Percentiles rank a stretch among this genome's conserved stretches.
Evolutionary conservation across 176 grass and related monocot genomes (phyloP).

Genomic region (Oropetium thomaeum): DNA sequence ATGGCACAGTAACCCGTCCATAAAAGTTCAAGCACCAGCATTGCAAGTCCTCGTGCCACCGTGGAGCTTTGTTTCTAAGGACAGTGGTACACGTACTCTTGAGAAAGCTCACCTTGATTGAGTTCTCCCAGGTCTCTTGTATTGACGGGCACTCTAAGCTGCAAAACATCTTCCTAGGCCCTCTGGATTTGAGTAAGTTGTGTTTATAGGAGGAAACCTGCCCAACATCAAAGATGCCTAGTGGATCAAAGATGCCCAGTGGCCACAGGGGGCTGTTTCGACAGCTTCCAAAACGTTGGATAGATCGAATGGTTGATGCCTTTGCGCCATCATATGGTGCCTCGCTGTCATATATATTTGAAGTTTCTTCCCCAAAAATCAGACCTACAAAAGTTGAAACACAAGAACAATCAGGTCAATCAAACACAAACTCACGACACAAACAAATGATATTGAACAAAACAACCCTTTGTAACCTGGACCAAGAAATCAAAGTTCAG

Average conservation of each 20-base stretch:
- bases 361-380: slow-evolving; percentile 61
- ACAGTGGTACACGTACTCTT: neutral
- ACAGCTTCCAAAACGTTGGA: slow-evolving; percentile 45
- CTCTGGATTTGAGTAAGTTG: slow-evolving; percentile 58
- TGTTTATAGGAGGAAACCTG: slow-evolving; percentile 61
- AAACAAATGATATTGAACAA: neutral
- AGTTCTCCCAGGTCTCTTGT: slow-evolving; percentile 30
- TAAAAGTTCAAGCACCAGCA: slow-evolving; percentile 87
- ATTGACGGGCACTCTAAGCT: slow-evolving; percentile 36
- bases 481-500: neutral
- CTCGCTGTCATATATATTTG: slow-evolving; percentile 53
- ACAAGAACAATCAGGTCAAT: neutral
- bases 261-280: slow-evolving; percentile 53
- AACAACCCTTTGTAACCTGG: neutral
- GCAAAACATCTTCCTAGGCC: slow-evolving; percentile 60
- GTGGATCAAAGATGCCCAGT: too few species aligned
- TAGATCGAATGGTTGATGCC: slow-evolving; percentile 36
- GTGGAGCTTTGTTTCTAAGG: slow-evolving; percentile 55
- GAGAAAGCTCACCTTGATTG: slow-evolving; percentile 23
- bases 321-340: slow-evolving; percentile 41
- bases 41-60: slow-evolving; percentile 62
- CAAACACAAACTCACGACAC: neutral
- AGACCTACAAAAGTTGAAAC: slow-evolving; percentile 41
- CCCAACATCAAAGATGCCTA: slow-evolving; percentile 47
- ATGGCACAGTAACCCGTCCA: slow-evolving; percentile 62